phyloP scores from a whole-genome alignment of 2,329 filamentous ascomycete genomes.

The Rhynchosporium graminicola region DNA sequence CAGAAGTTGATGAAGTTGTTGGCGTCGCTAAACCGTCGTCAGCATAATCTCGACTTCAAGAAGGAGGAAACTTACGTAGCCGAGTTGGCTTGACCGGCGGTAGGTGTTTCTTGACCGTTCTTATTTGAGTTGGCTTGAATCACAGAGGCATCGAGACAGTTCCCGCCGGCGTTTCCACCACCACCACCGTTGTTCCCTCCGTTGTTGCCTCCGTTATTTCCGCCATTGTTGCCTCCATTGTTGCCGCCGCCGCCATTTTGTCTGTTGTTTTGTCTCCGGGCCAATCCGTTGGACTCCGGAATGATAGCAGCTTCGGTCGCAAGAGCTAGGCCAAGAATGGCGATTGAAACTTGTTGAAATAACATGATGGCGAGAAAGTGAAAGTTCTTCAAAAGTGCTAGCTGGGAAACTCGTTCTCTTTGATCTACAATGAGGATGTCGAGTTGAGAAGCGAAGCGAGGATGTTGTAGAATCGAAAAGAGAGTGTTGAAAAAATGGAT shows the following conservation, averaged over 20 bases:
- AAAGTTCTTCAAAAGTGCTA: neutral
- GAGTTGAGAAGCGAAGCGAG: constrained; percentile 21
- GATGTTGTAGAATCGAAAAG: constrained; percentile 14
- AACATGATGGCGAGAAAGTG: constrained; percentile 18
- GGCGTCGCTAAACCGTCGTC: constrained; percentile 47
- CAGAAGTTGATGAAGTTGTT: constrained; percentile 39
- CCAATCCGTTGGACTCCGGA: constrained; percentile 17
- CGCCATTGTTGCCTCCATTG: constrained; percentile 8
- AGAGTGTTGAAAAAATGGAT: constrained; percentile 15
- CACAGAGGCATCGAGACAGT: constrained; percentile 43
- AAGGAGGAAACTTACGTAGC: constrained; percentile 36
- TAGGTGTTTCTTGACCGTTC: constrained; percentile 49
- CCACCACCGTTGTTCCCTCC: neutral
- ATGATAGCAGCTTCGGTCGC: constrained; percentile 21
- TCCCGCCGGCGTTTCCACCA: constrained; percentile 30
- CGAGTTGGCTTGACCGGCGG: constrained; percentile 36
- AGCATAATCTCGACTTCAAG: constrained; percentile 20
- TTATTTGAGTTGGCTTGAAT: constrained; percentile 32
- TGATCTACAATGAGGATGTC: constrained; percentile 29
- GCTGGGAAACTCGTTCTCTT: constrained; percentile 19
- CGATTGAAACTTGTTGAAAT: constrained; percentile 17
- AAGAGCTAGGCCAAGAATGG: constrained; percentile 16
- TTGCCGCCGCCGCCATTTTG: constrained; percentile 9
- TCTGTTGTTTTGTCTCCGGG: constrained; percentile 17
- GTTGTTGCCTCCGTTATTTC: constrained; percentile 5